phyloP scores from a whole-genome alignment of 2,329 filamentous ascomycete genomes.

The Colletotrichum sp. region DNA sequence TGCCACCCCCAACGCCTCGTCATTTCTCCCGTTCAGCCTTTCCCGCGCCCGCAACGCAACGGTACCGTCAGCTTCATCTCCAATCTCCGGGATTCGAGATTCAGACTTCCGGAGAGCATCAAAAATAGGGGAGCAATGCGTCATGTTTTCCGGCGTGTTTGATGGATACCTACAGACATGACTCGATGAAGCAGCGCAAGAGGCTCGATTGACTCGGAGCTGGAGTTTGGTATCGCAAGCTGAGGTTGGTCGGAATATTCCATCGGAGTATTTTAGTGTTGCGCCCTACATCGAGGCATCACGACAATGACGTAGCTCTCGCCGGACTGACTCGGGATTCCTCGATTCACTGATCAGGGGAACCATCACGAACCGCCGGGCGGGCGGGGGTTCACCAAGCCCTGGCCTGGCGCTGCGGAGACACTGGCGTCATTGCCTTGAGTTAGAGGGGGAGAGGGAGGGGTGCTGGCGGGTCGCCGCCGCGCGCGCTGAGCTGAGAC shows the following conservation, averaged over 20 bases:
- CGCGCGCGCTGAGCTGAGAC: background rate
- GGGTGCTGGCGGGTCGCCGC: background rate
- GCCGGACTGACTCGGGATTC: slow-evolving; percentile 3
- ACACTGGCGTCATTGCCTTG: slow-evolving; percentile 14
- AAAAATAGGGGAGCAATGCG: background rate
- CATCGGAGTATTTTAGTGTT: background rate
- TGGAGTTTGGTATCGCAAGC: background rate
- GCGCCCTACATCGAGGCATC: slow-evolving; percentile 3
- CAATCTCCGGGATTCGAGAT: background rate
- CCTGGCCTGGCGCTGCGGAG: slow-evolving; percentile 11
- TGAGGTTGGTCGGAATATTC: background rate
- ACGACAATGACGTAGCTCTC: slow-evolving; percentile 1
- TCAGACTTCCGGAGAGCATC: background rate
- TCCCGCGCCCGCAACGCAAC: background rate
- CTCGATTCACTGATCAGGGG: background rate
- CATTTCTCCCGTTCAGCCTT: background rate
- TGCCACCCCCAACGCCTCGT: background rate
- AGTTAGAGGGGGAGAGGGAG: background rate
- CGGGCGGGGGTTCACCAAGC: slow-evolving; percentile 8
- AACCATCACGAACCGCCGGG: slow-evolving; percentile 15
- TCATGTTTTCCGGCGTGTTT: background rate
- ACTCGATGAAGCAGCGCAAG: background rate
- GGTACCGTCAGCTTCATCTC: background rate
- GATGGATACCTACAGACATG: background rate
- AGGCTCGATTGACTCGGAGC: background rate